A percentile compares a stretch with the other conserved stretches of the same genome.
phyloP scores from a whole-genome alignment of 495 filamentous ascomycete species.

The Aspergillus hancockii region DNA sequence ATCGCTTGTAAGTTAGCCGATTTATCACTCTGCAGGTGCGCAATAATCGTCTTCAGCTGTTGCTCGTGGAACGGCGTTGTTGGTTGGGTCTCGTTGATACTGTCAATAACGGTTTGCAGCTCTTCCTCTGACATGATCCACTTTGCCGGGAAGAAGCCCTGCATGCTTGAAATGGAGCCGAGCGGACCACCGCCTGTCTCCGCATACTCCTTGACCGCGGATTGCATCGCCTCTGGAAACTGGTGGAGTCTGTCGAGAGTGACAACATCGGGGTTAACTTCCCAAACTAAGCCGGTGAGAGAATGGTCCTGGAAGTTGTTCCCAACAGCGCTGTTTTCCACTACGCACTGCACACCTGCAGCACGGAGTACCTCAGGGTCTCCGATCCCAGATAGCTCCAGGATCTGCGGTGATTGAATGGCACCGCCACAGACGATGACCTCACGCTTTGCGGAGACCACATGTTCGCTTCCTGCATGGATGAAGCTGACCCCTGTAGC shows the following conservation, averaged over 20 bases:
- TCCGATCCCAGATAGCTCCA: slow-evolving; percentile 57
- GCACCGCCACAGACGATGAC: slow-evolving; percentile 55
- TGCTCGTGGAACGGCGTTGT: too few species aligned
- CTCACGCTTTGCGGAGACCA: slow-evolving; percentile 34
- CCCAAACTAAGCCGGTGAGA: slow-evolving; percentile 7
- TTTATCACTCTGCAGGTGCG: too few species aligned
- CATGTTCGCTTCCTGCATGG: slow-evolving; percentile 15
- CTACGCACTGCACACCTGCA: slow-evolving; percentile 34
- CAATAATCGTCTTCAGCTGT: too few species aligned
- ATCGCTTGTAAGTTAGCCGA: too few species aligned
- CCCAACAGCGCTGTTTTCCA: slow-evolving; percentile 44
- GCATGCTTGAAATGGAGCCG: too few species aligned
- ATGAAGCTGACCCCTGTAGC: slow-evolving; percentile 37
- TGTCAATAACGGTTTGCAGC: too few species aligned
- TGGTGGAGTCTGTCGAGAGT: background rate
- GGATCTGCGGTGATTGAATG: slow-evolving; percentile 52
- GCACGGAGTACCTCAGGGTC: slow-evolving; percentile 27
- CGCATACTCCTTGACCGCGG: too few species aligned
- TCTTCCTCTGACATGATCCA: too few species aligned
- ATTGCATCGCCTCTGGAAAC: background rate
- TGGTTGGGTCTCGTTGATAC: too few species aligned
- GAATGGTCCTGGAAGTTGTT: slow-evolving; percentile 28
- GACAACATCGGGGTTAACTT: background rate
- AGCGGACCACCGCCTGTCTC: too few species aligned
- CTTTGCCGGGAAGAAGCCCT: too few species aligned